phyloP scores from a whole-genome alignment of 2,329 filamentous ascomycete species.

The Blastomyces silverae region DNA sequence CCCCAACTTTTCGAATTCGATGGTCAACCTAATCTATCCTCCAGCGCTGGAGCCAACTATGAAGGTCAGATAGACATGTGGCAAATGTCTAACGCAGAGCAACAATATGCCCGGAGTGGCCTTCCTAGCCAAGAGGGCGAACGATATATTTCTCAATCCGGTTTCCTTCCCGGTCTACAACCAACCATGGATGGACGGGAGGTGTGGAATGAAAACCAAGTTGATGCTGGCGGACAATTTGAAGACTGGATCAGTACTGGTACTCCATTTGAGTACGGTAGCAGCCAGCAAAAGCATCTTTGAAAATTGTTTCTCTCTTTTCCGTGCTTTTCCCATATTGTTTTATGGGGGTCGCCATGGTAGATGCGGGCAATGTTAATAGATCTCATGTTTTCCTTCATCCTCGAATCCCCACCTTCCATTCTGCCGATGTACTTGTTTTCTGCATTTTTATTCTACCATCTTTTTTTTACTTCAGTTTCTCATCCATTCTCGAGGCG shows the following conservation, averaged over 20 bases:
- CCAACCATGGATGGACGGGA: conserved; percentile 31
- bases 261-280: conserved; percentile 7
- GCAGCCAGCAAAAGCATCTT: conserved; percentile 6
- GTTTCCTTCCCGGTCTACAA: conserved; percentile 29
- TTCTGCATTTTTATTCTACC: not conserved
- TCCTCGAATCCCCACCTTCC: not conserved
- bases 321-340: not conserved
- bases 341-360: not conserved
- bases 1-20: conserved; percentile 37
- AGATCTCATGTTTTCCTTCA: not conserved
- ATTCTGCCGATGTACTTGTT: conserved; percentile 7
- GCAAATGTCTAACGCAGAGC: conserved; percentile 22
- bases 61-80: conserved; percentile 24
- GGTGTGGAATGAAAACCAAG: conserved; percentile 33
- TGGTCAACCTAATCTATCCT: conserved; percentile 14
- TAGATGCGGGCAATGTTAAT: conserved; percentile 10
- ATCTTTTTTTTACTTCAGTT: not conserved
- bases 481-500: not conserved
- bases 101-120: conserved; percentile 20
- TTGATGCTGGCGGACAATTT: conserved; percentile 41
- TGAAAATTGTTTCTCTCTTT: conserved; percentile 2
- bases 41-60: conserved; percentile 18
- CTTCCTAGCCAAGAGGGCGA: conserved; percentile 20
- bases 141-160: conserved; percentile 18
- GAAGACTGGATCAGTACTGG: conserved; percentile 41